phyloP scores from a whole-genome alignment of 768 basidiomycete genomes.

The Lactarius hatsudake region DNA sequence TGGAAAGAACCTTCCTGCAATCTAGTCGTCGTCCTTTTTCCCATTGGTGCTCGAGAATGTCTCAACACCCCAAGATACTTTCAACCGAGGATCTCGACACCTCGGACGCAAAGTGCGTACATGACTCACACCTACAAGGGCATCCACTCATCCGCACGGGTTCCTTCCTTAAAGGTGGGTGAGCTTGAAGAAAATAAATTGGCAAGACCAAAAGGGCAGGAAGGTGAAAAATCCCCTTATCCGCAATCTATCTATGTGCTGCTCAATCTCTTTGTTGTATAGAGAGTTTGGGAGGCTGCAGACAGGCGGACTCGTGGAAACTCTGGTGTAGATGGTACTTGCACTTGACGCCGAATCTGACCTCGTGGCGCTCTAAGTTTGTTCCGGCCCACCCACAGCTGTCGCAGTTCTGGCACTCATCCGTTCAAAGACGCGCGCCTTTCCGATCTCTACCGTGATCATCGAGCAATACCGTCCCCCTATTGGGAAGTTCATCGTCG shows the following conservation, averaged over 20 bases:
- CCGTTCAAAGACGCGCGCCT: constrained; percentile 66
- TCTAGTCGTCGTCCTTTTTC: not conserved
- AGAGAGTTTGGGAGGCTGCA: constrained; percentile 90
- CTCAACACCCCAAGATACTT: constrained; percentile 19
- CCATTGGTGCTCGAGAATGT: constrained; percentile 15
- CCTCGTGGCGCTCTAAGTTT: not conserved
- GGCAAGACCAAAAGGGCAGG: constrained; percentile 72
- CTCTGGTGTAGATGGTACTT: constrained; percentile 76
- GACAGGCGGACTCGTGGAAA: constrained; percentile 75
- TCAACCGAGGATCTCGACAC: constrained; percentile 23
- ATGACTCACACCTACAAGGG: not conserved
- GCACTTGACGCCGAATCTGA: not conserved
- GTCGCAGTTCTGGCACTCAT: constrained; percentile 84
- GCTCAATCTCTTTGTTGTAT: constrained; percentile 8
- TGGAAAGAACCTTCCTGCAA: not conserved
- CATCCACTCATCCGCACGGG: not conserved
- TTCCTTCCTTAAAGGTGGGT: constrained; percentile 68
- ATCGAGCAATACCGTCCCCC: constrained; percentile 94
- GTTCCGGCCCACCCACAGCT: constrained; percentile 41
- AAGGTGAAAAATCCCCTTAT: constrained; percentile 44
- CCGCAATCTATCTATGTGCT: not conserved
- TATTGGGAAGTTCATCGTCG: constrained; percentile 71
- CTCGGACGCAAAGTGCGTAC: constrained; percentile 22
- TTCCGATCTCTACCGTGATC: constrained; percentile 74
- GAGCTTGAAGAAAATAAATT: constrained; percentile 76